Evolutionary conservation across 2,329 filamentous ascomycete species (phyloP), one percentile per base, ranked within the genome.

Genomic region (Ophiostoma tasmaniense): DNA sequence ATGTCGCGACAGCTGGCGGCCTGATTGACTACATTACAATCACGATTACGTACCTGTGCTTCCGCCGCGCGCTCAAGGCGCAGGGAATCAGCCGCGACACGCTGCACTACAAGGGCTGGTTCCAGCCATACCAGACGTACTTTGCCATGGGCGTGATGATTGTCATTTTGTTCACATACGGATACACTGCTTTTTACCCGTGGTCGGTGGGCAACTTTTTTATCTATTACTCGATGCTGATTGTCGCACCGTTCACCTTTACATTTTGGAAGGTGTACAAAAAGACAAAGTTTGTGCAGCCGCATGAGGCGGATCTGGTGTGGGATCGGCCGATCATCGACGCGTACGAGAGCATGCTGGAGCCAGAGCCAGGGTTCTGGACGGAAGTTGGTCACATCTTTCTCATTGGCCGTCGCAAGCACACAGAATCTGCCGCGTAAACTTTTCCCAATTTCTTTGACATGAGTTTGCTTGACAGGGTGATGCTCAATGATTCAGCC

Each of bases 261-360:
- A 67, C 83, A 25, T 80, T 80, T 73, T 91, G 87, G 86, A 91
- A 91, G 78, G 8, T 90, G 1, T 25, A 87, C 75, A 86, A 87
- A 79, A 80, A 79, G 69, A 90, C 88, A 1, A 81, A 81, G 70
- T 79, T 68, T 25, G 37, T 67, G 2, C 71, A 67, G 2, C 68
- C 72, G 7, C 69, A 69, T 55, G 71, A 75, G 62, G 72, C 73
- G 4, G 74, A 75, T 66, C 69, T 75, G 61, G 65, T 74, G 8
- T 75, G 74, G 74, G 74, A 75, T 64, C 61, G 69, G 22, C 71
- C 70, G n/a, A 33, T 61, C 10, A 73, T 75, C 30, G 68, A 70
- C 4, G 81, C 80, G 0, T 87, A 88, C 69, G 73, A 70, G 69
- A 25, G 33, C 14, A 33, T n/a, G n/a, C 71, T 72, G 66, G 69